phyloP scores from a whole-genome alignment of 2,329 filamentous ascomycete genomes.

The Didymella exigua region DNA sequence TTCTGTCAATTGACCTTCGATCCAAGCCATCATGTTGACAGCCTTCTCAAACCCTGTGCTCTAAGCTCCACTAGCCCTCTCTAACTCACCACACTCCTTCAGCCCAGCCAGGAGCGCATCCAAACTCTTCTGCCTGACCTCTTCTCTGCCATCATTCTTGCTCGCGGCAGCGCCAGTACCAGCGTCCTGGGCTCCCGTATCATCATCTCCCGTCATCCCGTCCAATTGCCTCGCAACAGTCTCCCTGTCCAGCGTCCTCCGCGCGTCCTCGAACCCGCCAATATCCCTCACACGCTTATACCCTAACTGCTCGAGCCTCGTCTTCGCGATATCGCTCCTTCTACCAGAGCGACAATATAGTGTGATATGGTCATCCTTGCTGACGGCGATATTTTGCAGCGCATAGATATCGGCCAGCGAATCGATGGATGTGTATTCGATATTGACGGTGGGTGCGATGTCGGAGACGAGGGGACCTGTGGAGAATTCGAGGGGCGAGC shows the following conservation, averaged over 20 bases:
- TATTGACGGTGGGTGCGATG: constrained; percentile 41
- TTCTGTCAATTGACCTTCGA: no score
- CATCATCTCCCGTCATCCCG: neutral
- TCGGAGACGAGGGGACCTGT: constrained; percentile 38
- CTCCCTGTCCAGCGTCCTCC: constrained; percentile 37
- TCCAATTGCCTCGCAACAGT: constrained; percentile 26
- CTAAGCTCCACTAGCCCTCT: no score
- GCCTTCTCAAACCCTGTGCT: no score
- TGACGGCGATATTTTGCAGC: constrained; percentile 21
- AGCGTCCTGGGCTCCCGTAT: neutral
- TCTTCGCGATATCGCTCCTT: constrained; percentile 41
- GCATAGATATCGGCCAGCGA: constrained; percentile 33
- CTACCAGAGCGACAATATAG: constrained; percentile 48
- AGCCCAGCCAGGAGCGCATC: constrained; percentile 36
- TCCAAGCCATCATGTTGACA: no score
- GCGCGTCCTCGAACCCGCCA: constrained; percentile 44
- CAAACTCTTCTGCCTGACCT: constrained; percentile 24
- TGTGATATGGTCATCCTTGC: constrained; percentile 41
- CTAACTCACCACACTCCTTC: constrained; percentile 21
- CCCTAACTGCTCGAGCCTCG: constrained; percentile 37
- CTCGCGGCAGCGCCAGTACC: neutral
- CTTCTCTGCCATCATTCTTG: constrained; percentile 1
- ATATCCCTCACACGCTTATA: constrained; percentile 43
- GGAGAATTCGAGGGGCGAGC: constrained; percentile 44
- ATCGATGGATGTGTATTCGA: constrained; percentile 45